phyloP scores from a whole-genome alignment of 2,329 filamentous ascomycete species.

The Xylaria sp. region DNA sequence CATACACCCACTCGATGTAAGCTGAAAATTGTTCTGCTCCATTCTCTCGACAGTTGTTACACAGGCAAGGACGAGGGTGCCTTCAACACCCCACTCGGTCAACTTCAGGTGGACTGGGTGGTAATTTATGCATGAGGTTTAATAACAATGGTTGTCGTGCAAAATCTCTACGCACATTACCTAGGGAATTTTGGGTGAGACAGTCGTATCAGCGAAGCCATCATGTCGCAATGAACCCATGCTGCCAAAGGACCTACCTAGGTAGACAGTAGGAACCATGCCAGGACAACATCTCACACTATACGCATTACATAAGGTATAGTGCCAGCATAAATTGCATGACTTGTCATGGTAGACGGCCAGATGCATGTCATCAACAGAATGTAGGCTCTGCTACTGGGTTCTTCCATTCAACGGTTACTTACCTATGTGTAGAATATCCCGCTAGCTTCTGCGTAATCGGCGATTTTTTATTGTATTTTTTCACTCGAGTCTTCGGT shows the following conservation, averaged over 20 bases:
- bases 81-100: background rate
- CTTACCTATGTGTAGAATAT: background rate
- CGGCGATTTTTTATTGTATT: too few species aligned
- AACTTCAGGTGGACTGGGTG: background rate
- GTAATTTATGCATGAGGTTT: background rate
- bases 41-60: conserved; percentile 8
- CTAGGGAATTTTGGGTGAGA: background rate
- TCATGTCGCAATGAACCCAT: background rate
- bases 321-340: background rate
- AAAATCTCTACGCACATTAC: background rate
- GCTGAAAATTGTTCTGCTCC: background rate
- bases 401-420: background rate
- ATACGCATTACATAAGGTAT: background rate
- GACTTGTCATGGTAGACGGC: background rate
- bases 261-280: too few species aligned
- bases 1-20: conserved; percentile 1
- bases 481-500: background rate
- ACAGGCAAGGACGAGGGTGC: conserved; percentile 12
- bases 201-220: background rate
- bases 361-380: background rate
- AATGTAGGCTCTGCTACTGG: background rate
- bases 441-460: conserved; percentile 6
- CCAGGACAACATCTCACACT: background rate
- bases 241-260: background rate
- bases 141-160: too few species aligned